phyloP scores from a whole-genome alignment of 2,329 filamentous ascomycete genomes.

The Botrytis fragariae region DNA sequence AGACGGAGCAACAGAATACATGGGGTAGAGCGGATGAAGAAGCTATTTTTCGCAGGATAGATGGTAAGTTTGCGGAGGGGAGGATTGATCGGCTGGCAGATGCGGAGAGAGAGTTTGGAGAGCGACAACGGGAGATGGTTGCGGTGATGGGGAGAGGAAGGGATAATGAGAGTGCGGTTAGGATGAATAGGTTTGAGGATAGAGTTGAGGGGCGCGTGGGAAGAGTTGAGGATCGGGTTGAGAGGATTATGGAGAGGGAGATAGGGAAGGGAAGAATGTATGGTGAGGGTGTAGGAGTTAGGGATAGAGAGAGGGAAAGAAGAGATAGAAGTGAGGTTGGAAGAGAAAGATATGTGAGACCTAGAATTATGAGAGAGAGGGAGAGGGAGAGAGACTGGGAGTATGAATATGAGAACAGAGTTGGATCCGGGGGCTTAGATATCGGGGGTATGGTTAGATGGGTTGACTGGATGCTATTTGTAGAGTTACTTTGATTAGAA shows the following conservation, averaged over 20 bases:
- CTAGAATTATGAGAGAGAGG: background rate
- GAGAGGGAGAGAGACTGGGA: constrained; percentile 1
- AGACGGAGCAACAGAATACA: background rate
- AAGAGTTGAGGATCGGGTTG: background rate
- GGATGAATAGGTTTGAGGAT: constrained; percentile 3
- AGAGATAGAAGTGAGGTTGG: background rate
- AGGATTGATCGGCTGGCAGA: background rate
- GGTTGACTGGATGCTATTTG: background rate
- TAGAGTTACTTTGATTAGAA: background rate
- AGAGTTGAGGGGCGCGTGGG: background rate
- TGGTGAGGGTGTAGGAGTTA: background rate
- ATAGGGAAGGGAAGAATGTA: background rate
- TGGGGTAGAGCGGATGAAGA: background rate
- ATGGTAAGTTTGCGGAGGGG: background rate
- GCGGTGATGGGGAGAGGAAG: background rate
- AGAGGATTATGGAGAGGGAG: background rate
- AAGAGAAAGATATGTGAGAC: background rate
- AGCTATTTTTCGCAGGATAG: background rate
- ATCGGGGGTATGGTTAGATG: background rate
- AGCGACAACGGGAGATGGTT: background rate
- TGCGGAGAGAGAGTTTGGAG: background rate
- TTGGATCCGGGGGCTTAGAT: background rate
- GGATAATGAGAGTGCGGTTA: background rate
- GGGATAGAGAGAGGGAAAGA: background rate
- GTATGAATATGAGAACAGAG: constrained; percentile 7